Evolutionary conservation across 179 eudicot species (phyloP).

Genomic region (Silene vulgaris): DNA sequence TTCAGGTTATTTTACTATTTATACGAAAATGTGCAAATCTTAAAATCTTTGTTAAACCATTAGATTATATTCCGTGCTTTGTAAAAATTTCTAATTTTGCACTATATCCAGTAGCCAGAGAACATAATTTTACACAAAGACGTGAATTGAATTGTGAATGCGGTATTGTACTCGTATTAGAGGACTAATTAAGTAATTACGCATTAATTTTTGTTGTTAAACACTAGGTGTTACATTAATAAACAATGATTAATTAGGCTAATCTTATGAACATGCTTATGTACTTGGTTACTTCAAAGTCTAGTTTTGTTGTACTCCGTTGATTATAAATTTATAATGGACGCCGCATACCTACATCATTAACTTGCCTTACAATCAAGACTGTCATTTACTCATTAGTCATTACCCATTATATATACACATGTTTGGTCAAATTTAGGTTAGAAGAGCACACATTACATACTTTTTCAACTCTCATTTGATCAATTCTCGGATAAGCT

Average conservation of each 20-base stretch:
- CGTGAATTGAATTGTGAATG: too few relatives aligned
- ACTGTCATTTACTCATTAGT: not conserved
- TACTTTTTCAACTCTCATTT: not conserved
- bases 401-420: not conserved
- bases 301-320: not conserved
- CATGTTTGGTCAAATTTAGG: not conserved
- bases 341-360: slow-evolving; percentile 11
- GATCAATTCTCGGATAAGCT: too few relatives aligned
- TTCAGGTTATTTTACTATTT: too few relatives aligned
- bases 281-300: not conserved
- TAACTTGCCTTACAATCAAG: not conserved
- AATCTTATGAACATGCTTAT: slow-evolving; percentile 1
- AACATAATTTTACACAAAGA: too few relatives aligned
- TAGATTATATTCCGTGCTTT: too few relatives aligned
- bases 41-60: too few relatives aligned
- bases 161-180: too few relatives aligned
- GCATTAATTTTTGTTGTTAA: too few relatives aligned
- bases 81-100: too few relatives aligned
- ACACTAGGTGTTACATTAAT: not conserved
- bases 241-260: slow-evolving; percentile 2
- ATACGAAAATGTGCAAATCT: too few relatives aligned
- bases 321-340: not conserved
- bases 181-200: too few relatives aligned
- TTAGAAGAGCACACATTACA: not conserved
- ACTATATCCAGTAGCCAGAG: too few relatives aligned